Percentiles rank a stretch among this genome's conserved stretches.
phyloP scores from a whole-genome alignment of 1,284 basidiomycete species.

The Coriolopsis trogii region DNA sequence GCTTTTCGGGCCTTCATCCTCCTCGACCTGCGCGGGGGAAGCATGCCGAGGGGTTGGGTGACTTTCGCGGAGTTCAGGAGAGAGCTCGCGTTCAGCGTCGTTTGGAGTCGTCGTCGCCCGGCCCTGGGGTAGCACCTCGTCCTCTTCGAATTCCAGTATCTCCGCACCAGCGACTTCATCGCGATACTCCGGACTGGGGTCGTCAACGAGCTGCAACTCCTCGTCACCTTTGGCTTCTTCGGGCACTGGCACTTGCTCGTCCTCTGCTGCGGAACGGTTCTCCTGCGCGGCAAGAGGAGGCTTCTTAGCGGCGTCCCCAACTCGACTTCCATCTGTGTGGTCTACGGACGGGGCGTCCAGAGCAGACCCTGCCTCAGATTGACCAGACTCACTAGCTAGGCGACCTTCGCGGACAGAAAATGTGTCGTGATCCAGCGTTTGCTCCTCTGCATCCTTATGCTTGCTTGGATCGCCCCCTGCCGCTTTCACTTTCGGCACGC shows the following conservation, averaged over 20 bases:
- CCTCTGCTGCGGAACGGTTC: background rate
- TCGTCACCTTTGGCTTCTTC: background rate
- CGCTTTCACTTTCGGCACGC: background rate
- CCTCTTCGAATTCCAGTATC: background rate
- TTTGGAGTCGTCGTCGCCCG: background rate
- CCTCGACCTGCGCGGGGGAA: background rate
- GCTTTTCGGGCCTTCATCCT: background rate
- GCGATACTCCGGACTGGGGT: background rate
- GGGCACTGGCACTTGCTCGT: background rate
- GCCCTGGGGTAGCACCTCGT: background rate
- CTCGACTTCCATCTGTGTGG: constrained; percentile 9
- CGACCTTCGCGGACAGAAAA: background rate
- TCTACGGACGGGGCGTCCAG: constrained; percentile 1
- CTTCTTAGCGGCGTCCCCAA: constrained; percentile 14
- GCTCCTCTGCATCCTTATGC: background rate
- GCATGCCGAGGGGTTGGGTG: background rate
- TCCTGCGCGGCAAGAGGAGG: constrained; percentile 17
- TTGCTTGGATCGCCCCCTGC: background rate
- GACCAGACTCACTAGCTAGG: background rate
- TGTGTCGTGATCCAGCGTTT: background rate
- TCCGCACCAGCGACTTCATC: background rate
- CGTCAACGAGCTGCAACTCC: background rate
- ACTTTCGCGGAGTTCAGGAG: constrained; percentile 6
- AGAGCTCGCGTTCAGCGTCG: background rate
- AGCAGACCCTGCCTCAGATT: constrained; percentile 2